These are phyloP conservation scores for Sindora glabra DNA, from an alignment of 306 rosid genomes.

Conservation along the genomic window DNA sequence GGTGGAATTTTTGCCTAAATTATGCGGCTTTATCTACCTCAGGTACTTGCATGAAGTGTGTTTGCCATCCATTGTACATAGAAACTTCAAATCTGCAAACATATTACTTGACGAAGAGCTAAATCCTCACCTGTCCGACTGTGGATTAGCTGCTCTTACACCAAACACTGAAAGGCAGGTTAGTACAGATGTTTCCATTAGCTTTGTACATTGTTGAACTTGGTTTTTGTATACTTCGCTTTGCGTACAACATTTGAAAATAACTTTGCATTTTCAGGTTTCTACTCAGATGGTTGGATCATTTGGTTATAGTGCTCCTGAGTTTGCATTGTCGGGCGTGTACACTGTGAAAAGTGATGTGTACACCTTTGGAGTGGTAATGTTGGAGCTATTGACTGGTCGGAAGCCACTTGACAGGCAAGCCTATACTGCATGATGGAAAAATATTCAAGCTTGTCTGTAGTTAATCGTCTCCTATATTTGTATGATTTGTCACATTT, in stretches of 20 bases:
- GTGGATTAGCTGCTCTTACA: conserved; percentile 77
- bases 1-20: not conserved
- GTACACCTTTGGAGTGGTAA: conserved; percentile 97
- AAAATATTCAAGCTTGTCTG: not conserved
- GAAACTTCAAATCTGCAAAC: conserved; percentile 95
- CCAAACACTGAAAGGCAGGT: conserved; percentile 91
- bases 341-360: conserved; percentile 98
- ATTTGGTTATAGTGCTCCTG: conserved; percentile 97
- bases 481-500: conserved; percentile 3
- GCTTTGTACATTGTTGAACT: not conserved
- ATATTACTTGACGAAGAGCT: conserved; percentile 91
- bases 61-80: conserved; percentile 89
- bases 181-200: conserved; percentile 3
- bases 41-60: conserved; percentile 99
- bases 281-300: conserved; percentile 96
- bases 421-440: not conserved
- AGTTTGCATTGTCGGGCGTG: conserved; percentile 83
- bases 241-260: too few relatives aligned
- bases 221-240: not conserved
- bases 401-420: conserved; percentile 97
- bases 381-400: conserved; percentile 91
- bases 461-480: not conserved
- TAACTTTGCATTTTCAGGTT: conserved; percentile 44
- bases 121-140: conserved; percentile 87
- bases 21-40: conserved; percentile 18